Evolutionary conservation across 257 asterid genomes (phyloP), one percentile per base, ranked within the genome.

Genomic region (Nicotiana tomentosiformis): DNA sequence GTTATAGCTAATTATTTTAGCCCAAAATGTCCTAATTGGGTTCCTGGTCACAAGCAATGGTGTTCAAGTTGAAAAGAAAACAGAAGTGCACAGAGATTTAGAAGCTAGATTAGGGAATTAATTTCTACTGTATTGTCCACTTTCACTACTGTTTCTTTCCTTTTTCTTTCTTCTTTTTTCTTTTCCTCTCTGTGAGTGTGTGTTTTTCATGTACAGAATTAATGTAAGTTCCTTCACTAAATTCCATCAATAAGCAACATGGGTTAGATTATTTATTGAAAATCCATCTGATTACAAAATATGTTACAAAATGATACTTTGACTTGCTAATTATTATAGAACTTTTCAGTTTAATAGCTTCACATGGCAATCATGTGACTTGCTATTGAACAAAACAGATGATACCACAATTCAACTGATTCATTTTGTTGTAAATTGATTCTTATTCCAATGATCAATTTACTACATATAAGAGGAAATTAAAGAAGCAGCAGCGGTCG

Each of bases 1-100:
- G 87, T 88, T 10, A 11, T 85, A 61, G 83, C 86, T 0, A 55
- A 58, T 20, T 85, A 88, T 66, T 85, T 87, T 49, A 89, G 91
- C 77, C 89, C 86, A 1, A 76, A 74, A 43, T 76, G 23, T 61
- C 81, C 85, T 16, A 26, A 74, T 16, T 82, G 81, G 81, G 56
- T 64, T 46, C 55, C 82, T 0, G 81, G 76, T 60, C 76, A 74
- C 7, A 68, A 68, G 60, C 68, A 81, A 46, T 81, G 84, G 78
- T 17, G 12, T n/a, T 60, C 83, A 23, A 79, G 26, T 11, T 53
- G 58, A 53, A 53, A 15, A 53, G 14, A 10, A 3, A 10, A 51
- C 5, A 39, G 46, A 9, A 43, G 2, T 53, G 58, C 58, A 53
- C 18, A 53, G 58, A 12, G 18, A 53, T 53, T 12, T 74, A 74